Base-by-base conservation (phyloP, 805 yeast genomes). In the Suhomyces pyralidae region DNA sequence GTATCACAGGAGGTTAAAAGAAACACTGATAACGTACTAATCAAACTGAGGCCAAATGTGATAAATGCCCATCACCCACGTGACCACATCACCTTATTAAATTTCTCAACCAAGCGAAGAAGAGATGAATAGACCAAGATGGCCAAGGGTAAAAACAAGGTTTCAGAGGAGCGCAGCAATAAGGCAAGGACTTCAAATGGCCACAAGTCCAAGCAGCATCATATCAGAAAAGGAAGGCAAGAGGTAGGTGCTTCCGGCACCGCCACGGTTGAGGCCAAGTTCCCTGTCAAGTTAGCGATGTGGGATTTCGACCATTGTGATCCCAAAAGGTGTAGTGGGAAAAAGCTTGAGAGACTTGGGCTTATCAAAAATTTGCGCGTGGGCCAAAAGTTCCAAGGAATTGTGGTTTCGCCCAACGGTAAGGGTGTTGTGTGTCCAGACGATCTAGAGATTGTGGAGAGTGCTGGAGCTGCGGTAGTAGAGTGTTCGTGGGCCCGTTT, bases 281-380 rank as follows among this genome's bases (percentile, higher is more conserved):
- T 90, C 63, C 97, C 96, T 1, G 86, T 87, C 32, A 91, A 90
- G 63, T 68, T 92, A 56, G 97, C 97, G 15, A 93, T 93, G 99
- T 93, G 99, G 97, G 99, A 94, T 68, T 94, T 94, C 65, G 97
- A 92, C 59, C 99, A 94, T 66, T 94, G 99, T 73, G 99, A 94
- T 70, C 99, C 99, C 1, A 94, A 94, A 65, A 80, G 97, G 65
- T 94, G 99, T 67, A 86, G 96, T 58, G 99, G 99, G 17, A 94
- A 94, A 73, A 92, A 91, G 66, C 76, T 94, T 28, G 97, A 90
- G 63, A 78, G 98, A 51, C 69, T 93, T 19, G 98, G 98, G 0
- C 70, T 90, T 19, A 92, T 94, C 48, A 82, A 83, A 55, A 81
- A 82, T 50, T 66, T 94, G 55, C 74, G 96, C 55, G 82, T 94